Base-by-base conservation (phyloP, 148 eudicot genomes). In the Linanthus parryae region DNA sequence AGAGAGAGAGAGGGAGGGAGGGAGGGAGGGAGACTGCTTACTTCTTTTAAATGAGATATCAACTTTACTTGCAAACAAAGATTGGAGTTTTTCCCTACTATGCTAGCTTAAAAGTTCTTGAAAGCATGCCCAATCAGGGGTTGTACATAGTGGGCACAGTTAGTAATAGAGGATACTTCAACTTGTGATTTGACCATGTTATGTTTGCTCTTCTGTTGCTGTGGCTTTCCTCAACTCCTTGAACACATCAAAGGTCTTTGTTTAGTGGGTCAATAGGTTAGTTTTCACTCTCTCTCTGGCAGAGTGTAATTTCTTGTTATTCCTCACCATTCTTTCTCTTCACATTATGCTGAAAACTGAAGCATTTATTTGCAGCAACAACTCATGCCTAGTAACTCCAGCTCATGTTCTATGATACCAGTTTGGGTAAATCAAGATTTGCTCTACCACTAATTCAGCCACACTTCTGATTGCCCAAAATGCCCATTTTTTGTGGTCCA, bases 1-100 rank as follows among this genome's bases (percentile, higher is more conserved):
- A 48, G 43, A 46, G 17, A 25, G 23, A 7, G 5, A 31, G n/a
- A n/a, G n/a, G n/a, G n/a, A n/a, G 43, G 29, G 41, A 64, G 58
- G 48, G 51, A 30, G 62, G 54, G 51, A 50, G 49, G 48, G 56
- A 74, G 69, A 51, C 18, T 52, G 65, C 72, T 71, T 66, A 63
- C 64, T 74, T 53, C 54, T 33, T 71, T 54, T 46, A 49, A 52
- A 74, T 62, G 64, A 48, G 57, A 50, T 34, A 21, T 63, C 69
- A 35, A 60, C 71, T 30, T 56, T 57, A 56, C 50, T 39, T 52
- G 58, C 39, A 54, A 46, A 50, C 31, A 14, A 30, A 43, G 30
- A 36, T 16, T 38, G 27, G 29, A 41, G 16, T 8, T 8, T 22
- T 56, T 17, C 26, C 30, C 44, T 42, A 42, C 45, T 57, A 22